Base-by-base conservation (phyloP, 371 early-diverging fungal genomes). In the Cokeromyces recurvatus region DNA sequence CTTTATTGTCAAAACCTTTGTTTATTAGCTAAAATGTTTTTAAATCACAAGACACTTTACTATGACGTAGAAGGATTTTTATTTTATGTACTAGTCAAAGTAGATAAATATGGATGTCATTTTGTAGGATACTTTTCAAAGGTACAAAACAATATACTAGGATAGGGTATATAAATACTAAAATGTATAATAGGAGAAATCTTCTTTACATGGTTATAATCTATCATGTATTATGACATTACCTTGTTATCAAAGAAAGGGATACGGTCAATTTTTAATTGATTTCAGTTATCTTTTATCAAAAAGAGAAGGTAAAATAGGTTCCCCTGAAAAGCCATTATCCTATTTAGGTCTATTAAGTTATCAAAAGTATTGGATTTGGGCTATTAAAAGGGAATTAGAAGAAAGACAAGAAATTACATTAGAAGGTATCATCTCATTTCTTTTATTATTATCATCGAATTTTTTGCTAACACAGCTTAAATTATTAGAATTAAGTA, bases 121-220 rank as follows among this genome's bases (percentile, higher is more conserved):
- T 87, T 99, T 58, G 91, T 99, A 6, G 99, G 99, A 2, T 99
- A 99, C 64, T 99, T 99, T 71, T 96, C 97, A 22, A 99, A 99
- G 74, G 78, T 97, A 75, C 84, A 85, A 12, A 74, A 81, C n/a
- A 53, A 65, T 59, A n/a, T 86, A 89, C 24, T 71, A n/a, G n/a
- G n/a, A n/a, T n/a, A n/a, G n/a, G n/a, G n/a, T n/a, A n/a, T n/a
- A n/a, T n/a, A n/a, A n/a, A n/a, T n/a, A n/a, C n/a, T n/a, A n/a
- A n/a, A n/a, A n/a, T n/a, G n/a, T n/a, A n/a, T n/a, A n/a, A n/a
- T n/a, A n/a, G n/a, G n/a, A n/a, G n/a, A 99, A 98, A 67, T 79
- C 85, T 20, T 90, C 89, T 3, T 67, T 77, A 4, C 73, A 78
- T 38, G 85, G 88, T 15, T 97, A 95, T 67, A 99, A 99, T 62